Percentiles rank a stretch among this genome's conserved stretches.
Conservation (phyloP, 106 monocot genomes). For the Acorus calamus region DNA sequence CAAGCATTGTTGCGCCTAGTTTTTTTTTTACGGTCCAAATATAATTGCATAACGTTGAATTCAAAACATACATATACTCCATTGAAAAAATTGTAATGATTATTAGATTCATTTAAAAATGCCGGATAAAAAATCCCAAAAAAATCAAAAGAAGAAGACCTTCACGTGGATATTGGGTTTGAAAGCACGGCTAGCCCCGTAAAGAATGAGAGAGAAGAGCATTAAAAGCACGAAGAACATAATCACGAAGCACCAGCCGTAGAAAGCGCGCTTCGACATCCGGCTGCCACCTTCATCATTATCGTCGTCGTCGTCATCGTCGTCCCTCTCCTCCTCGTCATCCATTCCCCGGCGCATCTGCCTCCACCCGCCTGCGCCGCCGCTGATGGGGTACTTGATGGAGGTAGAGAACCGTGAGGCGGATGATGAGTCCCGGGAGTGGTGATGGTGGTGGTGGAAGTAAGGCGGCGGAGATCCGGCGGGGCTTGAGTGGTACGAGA, state of each 20-base stretch:
- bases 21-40: too few species aligned
- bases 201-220: slow-evolving; percentile 77
- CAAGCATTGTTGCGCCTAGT: too few species aligned
- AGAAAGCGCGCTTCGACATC: slow-evolving; percentile 2
- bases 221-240: slow-evolving; percentile 55
- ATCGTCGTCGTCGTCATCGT: slow-evolving; percentile 13
- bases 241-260: slow-evolving; percentile 33
- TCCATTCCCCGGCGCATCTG: slow-evolving; percentile 15
- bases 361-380: slow-evolving; percentile 33
- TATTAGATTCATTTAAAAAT: too few species aligned
- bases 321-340: slow-evolving; percentile 5
- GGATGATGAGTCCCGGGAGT: slow-evolving; percentile 7
- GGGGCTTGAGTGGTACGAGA: slow-evolving; percentile 30
- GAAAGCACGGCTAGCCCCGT: slow-evolving; percentile 72
- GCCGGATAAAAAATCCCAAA: neutral
- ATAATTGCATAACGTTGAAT: too few species aligned
- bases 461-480: slow-evolving; percentile 38
- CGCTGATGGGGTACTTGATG: slow-evolving; percentile 51
- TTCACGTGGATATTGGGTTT: slow-evolving; percentile 48
- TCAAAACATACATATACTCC: too few species aligned
- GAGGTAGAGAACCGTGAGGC: slow-evolving; percentile 61
- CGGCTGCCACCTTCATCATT: too few species aligned
- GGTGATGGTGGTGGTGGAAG: slow-evolving; percentile 46
- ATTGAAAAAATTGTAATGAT: too few species aligned
- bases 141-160: slow-evolving; percentile 16